A percentile compares a stretch with the other conserved stretches of the same genome.
phyloP scores from a whole-genome alignment of 768 basidiomycete genomes.

The Leccinum disarticulatum region DNA sequence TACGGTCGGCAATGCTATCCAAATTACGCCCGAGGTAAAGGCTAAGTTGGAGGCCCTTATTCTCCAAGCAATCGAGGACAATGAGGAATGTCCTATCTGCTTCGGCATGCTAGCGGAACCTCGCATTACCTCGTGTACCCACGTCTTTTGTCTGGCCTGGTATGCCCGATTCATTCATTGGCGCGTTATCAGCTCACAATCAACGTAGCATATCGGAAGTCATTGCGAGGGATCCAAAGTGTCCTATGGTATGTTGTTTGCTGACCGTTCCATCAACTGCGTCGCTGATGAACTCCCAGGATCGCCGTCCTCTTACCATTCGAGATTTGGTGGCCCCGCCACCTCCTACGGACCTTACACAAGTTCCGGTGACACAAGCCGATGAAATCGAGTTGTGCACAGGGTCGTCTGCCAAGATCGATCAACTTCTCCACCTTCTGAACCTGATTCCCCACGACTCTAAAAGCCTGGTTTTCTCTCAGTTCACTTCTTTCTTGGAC shows the following conservation, averaged over 20 bases:
- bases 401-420: slow-evolving; percentile 82
- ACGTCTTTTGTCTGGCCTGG: slow-evolving; percentile 74
- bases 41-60: slow-evolving; percentile 56
- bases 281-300: slow-evolving; percentile 41
- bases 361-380: slow-evolving; percentile 46
- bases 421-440: slow-evolving; percentile 74
- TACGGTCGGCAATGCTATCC: slow-evolving; percentile 23
- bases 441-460: slow-evolving; percentile 64
- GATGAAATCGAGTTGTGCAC: slow-evolving; percentile 41
- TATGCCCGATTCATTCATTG: slow-evolving; percentile 27
- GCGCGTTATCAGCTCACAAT: slow-evolving; percentile 1
- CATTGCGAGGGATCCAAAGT: slow-evolving; percentile 68
- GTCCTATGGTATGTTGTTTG: slow-evolving; percentile 66
- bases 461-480: slow-evolving; percentile 87
- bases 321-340: slow-evolving; percentile 61
- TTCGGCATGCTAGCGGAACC: slow-evolving; percentile 60
- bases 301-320: slow-evolving; percentile 60
- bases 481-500: slow-evolving; percentile 84
- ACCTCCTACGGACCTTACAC: slow-evolving; percentile 68
- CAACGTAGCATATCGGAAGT: slow-evolving; percentile 62
- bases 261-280: neutral
- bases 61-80: slow-evolving; percentile 71
- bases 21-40: slow-evolving; percentile 55
- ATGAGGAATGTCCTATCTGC: slow-evolving; percentile 81
- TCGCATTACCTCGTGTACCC: slow-evolving; percentile 71